phyloP scores from a whole-genome alignment of 441 rosid species.

The Codiaeum variegatum region DNA sequence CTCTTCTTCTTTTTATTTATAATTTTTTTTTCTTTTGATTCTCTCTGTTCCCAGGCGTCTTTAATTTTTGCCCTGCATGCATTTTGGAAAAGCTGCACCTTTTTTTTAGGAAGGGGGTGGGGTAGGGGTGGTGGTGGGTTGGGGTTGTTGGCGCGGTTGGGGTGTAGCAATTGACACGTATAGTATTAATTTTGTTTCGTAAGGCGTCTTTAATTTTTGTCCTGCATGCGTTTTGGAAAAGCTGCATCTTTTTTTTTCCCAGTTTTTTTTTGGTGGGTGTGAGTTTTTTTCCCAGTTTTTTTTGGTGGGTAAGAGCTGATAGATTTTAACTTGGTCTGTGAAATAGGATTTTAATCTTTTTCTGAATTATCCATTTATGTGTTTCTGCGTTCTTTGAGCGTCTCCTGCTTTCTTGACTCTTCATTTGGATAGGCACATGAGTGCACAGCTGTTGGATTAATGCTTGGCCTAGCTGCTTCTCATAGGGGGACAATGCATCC shows the following conservation, averaged over 20 bases:
- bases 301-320: too few species aligned
- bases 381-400: constrained; percentile 12
- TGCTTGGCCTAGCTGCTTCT: constrained; percentile 98
- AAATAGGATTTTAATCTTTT: neutral
- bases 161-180: neutral
- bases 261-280: too few species aligned
- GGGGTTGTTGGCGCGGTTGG: too few species aligned
- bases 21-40: neutral
- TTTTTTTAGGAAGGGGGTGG: too few species aligned
- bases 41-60: neutral
- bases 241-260: too few species aligned
- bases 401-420: constrained; percentile 15
- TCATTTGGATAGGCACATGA: constrained; percentile 72
- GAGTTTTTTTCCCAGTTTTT: too few species aligned
- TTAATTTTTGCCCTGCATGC: neutral
- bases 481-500: constrained; percentile 96
- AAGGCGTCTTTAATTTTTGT: neutral
- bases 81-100: neutral
- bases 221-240: neutral
- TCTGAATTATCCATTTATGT: neutral
- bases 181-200: neutral
- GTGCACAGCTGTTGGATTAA: constrained; percentile 85
- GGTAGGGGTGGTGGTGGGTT: too few species aligned
- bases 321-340: neutral
- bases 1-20: neutral